These are phyloP conservation scores for Colletotrichum kahawae DNA, from an alignment of 2,329 filamentous ascomycete genomes.

Conservation along the genomic window DNA sequence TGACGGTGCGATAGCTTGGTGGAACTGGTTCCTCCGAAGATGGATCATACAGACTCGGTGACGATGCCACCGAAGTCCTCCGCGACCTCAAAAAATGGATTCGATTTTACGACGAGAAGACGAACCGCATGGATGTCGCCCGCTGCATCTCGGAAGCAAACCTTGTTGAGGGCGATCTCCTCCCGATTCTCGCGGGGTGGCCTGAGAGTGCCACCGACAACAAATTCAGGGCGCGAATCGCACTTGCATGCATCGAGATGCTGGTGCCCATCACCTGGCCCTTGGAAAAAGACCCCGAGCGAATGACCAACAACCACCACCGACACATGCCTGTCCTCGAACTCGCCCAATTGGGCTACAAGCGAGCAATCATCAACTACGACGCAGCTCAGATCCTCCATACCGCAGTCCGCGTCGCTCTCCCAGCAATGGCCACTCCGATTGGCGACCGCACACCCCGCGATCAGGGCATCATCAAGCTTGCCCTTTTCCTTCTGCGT, in stretches of 20 bases:
- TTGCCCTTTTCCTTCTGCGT: conserved; percentile 86
- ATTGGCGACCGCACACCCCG: conserved; percentile 76
- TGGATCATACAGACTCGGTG: conserved; percentile 85
- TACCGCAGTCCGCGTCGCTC: conserved; percentile 77
- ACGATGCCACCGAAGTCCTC: conserved; percentile 89
- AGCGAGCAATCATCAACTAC: conserved; percentile 84
- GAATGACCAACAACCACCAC: conserved; percentile 92
- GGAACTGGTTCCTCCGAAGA: conserved; percentile 81
- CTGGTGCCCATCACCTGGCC: conserved; percentile 96
- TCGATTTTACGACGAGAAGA: conserved; percentile 90
- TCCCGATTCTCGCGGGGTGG: conserved; percentile 88
- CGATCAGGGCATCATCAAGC: conserved; percentile 91
- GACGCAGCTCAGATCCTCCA: conserved; percentile 79
- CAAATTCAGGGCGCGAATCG: conserved; percentile 78
- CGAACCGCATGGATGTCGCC: conserved; percentile 92
- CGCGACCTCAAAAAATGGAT: conserved; percentile 96
- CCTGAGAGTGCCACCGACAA: conserved; percentile 74
- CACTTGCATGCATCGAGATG: conserved; percentile 86
- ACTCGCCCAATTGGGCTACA: conserved; percentile 87
- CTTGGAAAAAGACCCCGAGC: conserved; percentile 76
- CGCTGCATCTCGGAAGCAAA: conserved; percentile 92
- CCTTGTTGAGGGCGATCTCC: conserved; percentile 84
- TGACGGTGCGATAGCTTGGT: conserved; percentile 69
- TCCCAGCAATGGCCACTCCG: conserved; percentile 84
- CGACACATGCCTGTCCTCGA: conserved; percentile 89